Evolutionary conservation across 257 asterid species (phyloP).

Genomic region (Phtheirospermum japonicum): DNA sequence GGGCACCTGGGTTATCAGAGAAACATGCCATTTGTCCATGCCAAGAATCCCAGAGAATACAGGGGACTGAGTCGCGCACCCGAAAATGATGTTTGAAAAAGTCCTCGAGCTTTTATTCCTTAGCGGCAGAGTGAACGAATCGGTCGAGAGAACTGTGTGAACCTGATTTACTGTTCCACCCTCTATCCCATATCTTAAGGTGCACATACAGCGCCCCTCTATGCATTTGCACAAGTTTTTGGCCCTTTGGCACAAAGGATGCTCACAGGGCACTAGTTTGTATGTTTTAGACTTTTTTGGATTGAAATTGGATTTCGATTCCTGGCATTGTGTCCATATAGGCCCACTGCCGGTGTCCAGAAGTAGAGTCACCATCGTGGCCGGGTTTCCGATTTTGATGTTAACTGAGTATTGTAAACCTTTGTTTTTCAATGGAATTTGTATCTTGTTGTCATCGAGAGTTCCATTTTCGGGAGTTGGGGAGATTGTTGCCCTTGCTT

Average conservation of each 20-base stretch:
- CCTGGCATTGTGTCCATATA: constrained; percentile 28
- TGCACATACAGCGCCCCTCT: constrained; percentile 16
- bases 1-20: constrained; percentile 21
- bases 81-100: constrained; percentile 24
- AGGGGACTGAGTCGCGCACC: constrained; percentile 24
- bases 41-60: constrained; percentile 27
- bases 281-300: constrained; percentile 8
- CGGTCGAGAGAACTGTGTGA: constrained; percentile 9
- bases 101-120: not conserved
- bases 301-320: not conserved
- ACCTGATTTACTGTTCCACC: not conserved
- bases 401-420: constrained; percentile 17
- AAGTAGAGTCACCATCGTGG: constrained; percentile 19
- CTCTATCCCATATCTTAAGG: not conserved
- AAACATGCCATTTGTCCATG: constrained; percentile 8
- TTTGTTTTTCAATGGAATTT: constrained; percentile 5
- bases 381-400: constrained; percentile 18
- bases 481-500: not conserved
- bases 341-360: constrained; percentile 28
- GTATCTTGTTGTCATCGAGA: not conserved
- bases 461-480: not conserved
- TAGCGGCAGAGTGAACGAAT: constrained; percentile 13
- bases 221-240: constrained; percentile 9
- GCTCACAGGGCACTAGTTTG: constrained; percentile 13
- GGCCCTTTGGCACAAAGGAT: constrained; percentile 9